Evolutionary conservation across 805 yeast species (phyloP), one percentile per base, ranked within the genome.

Genomic region (Metschnikowia lachancei): DNA sequence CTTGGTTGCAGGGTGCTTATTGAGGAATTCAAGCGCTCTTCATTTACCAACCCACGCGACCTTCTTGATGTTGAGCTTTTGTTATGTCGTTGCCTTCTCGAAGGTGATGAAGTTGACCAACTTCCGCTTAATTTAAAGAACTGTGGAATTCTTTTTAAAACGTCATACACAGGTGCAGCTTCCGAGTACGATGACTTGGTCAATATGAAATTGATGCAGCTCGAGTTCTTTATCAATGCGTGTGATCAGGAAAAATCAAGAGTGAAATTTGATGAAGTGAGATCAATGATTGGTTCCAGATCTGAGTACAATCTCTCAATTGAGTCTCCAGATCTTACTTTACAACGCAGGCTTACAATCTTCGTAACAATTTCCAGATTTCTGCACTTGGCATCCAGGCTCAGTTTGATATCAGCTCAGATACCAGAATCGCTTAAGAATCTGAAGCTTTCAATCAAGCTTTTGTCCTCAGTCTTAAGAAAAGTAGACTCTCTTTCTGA

Each of bases 391-490:
- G 53, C 70, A 2, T 54, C 71, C 1, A 41, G 51, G 17, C 51
- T 67, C 29, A 59, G 63, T 20, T 42, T 37, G 28, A 37, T 52
- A n/a, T 19, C 38, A 1, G 45, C 51, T 0, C 59, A 64, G n/a
- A 55, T 56, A 35, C 39, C 60, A 2, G 61, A 58, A 6, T 65
- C 77, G 3, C 61, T 70, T 19, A 47, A 49, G 31, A 77, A 78
- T 36, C 60, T 71, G 12, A 82, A 77, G 46, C 65, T 74, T 10
- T 69, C 82, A 1, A 63, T 82, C 2, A 77, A 81, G 51, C 60
- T 84, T 5, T 58, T 79, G 8, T 75, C 76, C 46, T 80, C 87
- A 0, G 61, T 83, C 8, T 46, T 82, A 34, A 77, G 76, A 46
- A 76, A 74, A 45, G 60, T 67, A 4, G 55, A 59, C 42, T 24